Conservation (phyloP, 345 rosid genomes). For the Euclidium syriacum region DNA sequence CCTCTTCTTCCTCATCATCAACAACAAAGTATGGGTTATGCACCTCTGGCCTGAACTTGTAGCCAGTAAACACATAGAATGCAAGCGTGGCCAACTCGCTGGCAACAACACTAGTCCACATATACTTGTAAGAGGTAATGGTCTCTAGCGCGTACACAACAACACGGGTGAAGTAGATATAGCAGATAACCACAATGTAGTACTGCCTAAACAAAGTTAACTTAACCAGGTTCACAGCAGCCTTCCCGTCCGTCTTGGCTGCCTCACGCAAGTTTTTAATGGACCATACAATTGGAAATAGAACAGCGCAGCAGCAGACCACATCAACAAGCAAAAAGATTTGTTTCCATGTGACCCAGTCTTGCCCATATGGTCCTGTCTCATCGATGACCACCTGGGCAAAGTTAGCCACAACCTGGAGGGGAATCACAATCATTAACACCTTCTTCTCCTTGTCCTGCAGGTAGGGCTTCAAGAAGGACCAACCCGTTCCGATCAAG, state of each 20-base stretch:
- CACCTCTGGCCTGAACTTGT: slow-evolving; percentile 83
- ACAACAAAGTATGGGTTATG: slow-evolving; percentile 92
- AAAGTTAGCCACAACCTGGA: slow-evolving; percentile 88
- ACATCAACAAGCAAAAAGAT: slow-evolving; percentile 89
- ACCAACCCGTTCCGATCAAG: slow-evolving; percentile 95
- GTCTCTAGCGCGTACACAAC: slow-evolving; percentile 86
- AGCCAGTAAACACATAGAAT: slow-evolving; percentile 85
- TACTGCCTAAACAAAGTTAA: slow-evolving; percentile 90
- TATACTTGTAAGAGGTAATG: slow-evolving; percentile 80
- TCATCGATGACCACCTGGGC: slow-evolving; percentile 93
- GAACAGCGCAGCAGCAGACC: slow-evolving; percentile 86
- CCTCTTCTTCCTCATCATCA: slow-evolving; percentile 98
- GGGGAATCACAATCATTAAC: slow-evolving; percentile 88
- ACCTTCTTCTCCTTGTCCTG: slow-evolving; percentile 99
- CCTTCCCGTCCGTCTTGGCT: slow-evolving; percentile 89
- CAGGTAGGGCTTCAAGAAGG: slow-evolving; percentile 88
- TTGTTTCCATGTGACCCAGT: slow-evolving; percentile 86
- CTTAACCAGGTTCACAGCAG: slow-evolving; percentile 90
- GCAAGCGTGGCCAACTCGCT: slow-evolving; percentile 84
- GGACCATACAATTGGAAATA: slow-evolving; percentile 97
- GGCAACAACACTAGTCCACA: slow-evolving; percentile 89
- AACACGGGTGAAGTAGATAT: slow-evolving; percentile 89
- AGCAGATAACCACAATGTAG: slow-evolving; percentile 92
- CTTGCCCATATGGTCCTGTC: slow-evolving; percentile 73
- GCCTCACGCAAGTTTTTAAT: slow-evolving; percentile 95